Conservation (phyloP, 2,329 filamentous ascomycete species). For the Phyllosticta citriasiana region DNA sequence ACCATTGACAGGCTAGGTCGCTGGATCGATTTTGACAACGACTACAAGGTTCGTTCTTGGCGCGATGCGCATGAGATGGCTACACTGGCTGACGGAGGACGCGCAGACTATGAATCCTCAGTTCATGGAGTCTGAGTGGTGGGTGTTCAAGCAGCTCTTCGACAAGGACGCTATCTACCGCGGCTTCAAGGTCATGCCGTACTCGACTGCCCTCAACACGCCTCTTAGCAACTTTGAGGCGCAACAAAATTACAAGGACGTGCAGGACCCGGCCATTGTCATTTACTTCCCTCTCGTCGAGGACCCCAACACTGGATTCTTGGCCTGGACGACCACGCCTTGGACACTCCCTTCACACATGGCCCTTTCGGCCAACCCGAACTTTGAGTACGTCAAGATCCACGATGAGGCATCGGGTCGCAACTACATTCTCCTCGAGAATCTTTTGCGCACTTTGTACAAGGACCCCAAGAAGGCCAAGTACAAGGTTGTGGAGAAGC, state of each 20-base stretch:
- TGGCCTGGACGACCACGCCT: conserved; percentile 86
- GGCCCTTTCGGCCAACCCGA: conserved; percentile 66
- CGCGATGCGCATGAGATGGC: not conserved
- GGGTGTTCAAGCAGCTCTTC: conserved; percentile 89
- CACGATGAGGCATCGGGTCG: conserved; percentile 72
- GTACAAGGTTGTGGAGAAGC: conserved; percentile 68
- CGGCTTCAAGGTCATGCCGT: conserved; percentile 88
- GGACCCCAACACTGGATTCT: conserved; percentile 62
- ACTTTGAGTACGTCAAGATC: conserved; percentile 83
- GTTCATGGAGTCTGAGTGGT: conserved; percentile 96
- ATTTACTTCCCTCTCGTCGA: conserved; percentile 76
- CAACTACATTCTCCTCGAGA: conserved; percentile 76
- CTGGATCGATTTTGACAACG: conserved; percentile 97
- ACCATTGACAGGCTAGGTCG: conserved; percentile 83
- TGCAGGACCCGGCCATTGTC: conserved; percentile 82
- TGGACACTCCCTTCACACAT: conserved; percentile 78
- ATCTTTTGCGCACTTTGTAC: conserved; percentile 71
- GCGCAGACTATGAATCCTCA: conserved; percentile 79
- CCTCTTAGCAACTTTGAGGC: conserved; percentile 90
- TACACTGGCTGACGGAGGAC: not conserved
- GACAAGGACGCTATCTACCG: conserved; percentile 86
- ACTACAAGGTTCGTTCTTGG: conserved; percentile 65
- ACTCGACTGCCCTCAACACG: conserved; percentile 81
- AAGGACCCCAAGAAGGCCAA: conserved; percentile 95
- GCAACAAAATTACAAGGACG: conserved; percentile 88